Percentiles rank a stretch among this genome's conserved stretches.
These are phyloP conservation scores for Ophiostoma montium DNA, from an alignment of 2,329 filamentous ascomycete genomes.

Conservation along the genomic window DNA sequence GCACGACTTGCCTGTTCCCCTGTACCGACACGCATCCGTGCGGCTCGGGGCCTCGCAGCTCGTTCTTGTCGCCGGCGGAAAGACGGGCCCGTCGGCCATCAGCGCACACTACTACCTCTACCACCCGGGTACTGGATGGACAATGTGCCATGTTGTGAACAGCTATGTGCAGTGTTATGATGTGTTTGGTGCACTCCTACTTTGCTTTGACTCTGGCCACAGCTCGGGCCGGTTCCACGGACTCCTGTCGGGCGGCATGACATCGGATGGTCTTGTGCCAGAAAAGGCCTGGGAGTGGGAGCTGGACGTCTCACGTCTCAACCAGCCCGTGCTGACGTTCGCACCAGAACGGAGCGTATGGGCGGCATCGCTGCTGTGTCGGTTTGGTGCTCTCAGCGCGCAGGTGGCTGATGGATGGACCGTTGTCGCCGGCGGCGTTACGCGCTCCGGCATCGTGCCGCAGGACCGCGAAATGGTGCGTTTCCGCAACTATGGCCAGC, in stretches of 20 bases:
- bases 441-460: slow-evolving; percentile 26
- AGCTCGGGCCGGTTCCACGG: slow-evolving; percentile 33
- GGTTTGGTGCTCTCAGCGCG: slow-evolving; percentile 9
- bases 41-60: slow-evolving; percentile 32
- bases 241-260: slow-evolving; percentile 59
- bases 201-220: slow-evolving; percentile 8
- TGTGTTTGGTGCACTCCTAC: slow-evolving; percentile 30
- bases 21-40: slow-evolving; percentile 62
- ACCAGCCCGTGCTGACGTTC: slow-evolving; percentile 12
- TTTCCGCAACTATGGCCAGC: slow-evolving; percentile 22
- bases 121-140: slow-evolving; percentile 32
- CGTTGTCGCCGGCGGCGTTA: slow-evolving; percentile 30
- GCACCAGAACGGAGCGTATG: background rate
- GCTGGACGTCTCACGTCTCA: slow-evolving; percentile 26
- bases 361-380: background rate
- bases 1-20: slow-evolving; percentile 50
- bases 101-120: slow-evolving; percentile 42
- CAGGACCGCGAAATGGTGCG: slow-evolving; percentile 36
- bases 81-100: slow-evolving; percentile 31
- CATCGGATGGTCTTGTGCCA: slow-evolving; percentile 45
- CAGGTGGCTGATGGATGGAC: slow-evolving; percentile 6
- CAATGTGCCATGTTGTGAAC: slow-evolving; percentile 24
- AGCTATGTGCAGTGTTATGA: slow-evolving; percentile 23
- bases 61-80: slow-evolving; percentile 50
- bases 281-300: slow-evolving; percentile 53